Evolutionary conservation across 441 rosid species (phyloP).

Genomic region (Pelargonium exstipulatum): DNA sequence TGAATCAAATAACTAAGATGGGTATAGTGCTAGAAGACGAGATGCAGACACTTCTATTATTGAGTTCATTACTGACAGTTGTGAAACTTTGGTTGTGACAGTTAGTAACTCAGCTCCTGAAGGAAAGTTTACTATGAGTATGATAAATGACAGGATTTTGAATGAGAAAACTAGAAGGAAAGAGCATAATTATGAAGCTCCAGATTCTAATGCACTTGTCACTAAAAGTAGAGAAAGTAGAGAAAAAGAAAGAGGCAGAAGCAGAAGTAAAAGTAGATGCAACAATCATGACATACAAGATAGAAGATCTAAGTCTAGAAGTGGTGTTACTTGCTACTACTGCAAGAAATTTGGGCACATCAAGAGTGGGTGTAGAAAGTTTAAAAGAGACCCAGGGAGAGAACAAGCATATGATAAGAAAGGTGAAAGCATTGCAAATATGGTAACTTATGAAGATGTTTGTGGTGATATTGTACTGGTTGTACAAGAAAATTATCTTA

Average conservation of each 20-base stretch:
- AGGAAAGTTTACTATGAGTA: background rate
- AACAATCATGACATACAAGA: background rate
- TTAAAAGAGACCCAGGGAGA: background rate
- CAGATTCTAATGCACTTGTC: background rate
- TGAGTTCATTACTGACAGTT: conserved; percentile 15
- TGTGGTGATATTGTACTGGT: background rate
- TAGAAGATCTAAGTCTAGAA: background rate
- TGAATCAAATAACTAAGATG: background rate
- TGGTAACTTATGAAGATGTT: background rate
- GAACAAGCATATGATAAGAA: too few species aligned
- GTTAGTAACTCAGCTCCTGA: conserved; percentile 10
- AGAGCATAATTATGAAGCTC: background rate
- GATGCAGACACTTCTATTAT: conserved; percentile 11
- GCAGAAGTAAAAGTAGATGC: background rate
- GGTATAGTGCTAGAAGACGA: conserved; percentile 7
- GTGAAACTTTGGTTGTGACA: conserved; percentile 5
- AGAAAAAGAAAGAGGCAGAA: background rate
- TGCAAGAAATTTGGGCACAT: background rate
- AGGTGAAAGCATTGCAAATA: background rate
- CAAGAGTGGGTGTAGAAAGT: background rate
- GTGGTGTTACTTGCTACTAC: background rate
- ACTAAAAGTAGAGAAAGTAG: background rate
- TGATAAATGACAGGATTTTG: conserved; percentile 8
- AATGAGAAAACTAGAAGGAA: conserved; percentile 18
- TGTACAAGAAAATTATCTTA: background rate